Base-by-base conservation (phyloP, 1,139 yeast genomes). In the Geotrichum carabidarum region DNA sequence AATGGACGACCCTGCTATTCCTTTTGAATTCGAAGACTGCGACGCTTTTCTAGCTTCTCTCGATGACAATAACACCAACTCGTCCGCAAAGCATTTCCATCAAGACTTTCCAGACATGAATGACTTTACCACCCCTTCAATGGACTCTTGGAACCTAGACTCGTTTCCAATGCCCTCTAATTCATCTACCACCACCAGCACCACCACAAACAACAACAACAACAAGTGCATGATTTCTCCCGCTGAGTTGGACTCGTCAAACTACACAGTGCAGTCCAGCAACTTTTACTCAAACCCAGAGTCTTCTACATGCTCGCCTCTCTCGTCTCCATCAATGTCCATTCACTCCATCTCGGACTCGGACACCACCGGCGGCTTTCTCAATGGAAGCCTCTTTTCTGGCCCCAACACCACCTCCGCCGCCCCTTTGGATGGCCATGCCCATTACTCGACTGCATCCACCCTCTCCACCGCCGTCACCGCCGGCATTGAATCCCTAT, bases 21-120 rank as follows among this genome's bases (percentile, higher is more conserved):
- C 57, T 17, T 52, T 62, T 54, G 64, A 62, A 44, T 61, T 61
- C 43, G 63, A 60, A 18, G 65, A 62, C 58, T 62, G 65, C 52
- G 65, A 62, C 55, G 47, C 60, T 14, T 62, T 60, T 43, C 56
- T 62, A 34, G 60, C 60, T 31, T 58, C 63, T 7, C 43, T 62
- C 37, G 62, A 62, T 41, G 57, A 58, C 38, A 41, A 51, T 41
- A 51, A 45, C 50, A 47, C 7, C 46, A 30, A 9, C 27, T 36
- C 34, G 22, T 8, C 42, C 17, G 27, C 48, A 18, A 35, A 40
- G 34, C 45, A 42, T 34, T 42, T 30, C 41, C 40, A 15, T 11
- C 35, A 43, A n/a, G 31, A 43, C 32, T 43, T 34, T 9, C 9
- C 27, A 15, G 38, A 12, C 48, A 50, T 50, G 48, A 50, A 43